These are phyloP conservation scores for Oryza glumipatula DNA, from an alignment of 176 grass and related monocot genomes.

Conservation along the genomic window DNA sequence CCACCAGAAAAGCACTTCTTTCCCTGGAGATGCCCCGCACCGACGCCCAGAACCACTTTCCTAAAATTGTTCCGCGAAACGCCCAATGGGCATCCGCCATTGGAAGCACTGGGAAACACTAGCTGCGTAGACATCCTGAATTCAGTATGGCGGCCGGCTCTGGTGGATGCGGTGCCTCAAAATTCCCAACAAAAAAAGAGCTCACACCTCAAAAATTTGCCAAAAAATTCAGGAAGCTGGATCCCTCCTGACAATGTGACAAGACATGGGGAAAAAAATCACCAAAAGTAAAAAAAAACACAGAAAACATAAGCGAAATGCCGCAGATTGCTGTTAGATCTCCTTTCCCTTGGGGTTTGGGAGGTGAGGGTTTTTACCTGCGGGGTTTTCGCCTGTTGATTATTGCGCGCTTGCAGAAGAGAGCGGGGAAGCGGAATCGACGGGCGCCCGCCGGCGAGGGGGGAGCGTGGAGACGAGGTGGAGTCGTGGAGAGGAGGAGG, in stretches of 20 bases:
- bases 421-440: background rate
- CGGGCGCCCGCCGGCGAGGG: background rate
- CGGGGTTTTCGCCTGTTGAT: background rate
- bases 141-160: background rate
- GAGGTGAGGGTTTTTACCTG: background rate
- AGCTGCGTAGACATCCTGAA: constrained; percentile 35
- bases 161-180: background rate
- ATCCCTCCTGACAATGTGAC: background rate
- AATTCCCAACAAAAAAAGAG: background rate
- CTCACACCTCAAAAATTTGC: background rate
- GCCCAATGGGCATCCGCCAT: constrained; percentile 7
- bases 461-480: background rate
- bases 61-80: background rate
- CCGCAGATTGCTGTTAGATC: background rate
- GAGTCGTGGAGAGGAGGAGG: background rate
- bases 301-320: background rate
- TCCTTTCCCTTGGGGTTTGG: background rate
- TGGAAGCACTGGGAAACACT: constrained; percentile 26
- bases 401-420: background rate
- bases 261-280: background rate
- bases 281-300: background rate
- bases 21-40: constrained; percentile 17
- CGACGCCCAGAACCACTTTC: constrained; percentile 19
- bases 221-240: background rate
- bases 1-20: constrained; percentile 22